Base-by-base conservation (phyloP, 2,329 filamentous ascomycete genomes). In the Trichoderma lentiforme region DNA sequence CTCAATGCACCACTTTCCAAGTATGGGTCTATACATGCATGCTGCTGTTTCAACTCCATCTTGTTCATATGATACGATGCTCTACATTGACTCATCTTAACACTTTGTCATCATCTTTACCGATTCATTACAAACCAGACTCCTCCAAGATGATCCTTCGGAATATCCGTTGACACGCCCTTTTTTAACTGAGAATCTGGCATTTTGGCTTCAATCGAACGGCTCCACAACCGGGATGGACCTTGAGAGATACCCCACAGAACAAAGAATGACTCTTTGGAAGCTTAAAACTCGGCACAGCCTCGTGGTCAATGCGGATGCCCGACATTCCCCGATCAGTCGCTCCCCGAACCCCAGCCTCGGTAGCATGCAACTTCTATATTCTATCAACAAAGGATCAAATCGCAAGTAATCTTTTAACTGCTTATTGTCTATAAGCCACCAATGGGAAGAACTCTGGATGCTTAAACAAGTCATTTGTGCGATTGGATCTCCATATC, bases 301-400 rank as follows among this genome's bases (percentile, higher is more conserved):
- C 65, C 65, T 58, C 34, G 64, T 58, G 47, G 21, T 57, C 43
- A 32, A 12, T 28, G 51, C 32, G 30, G 21, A 43, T 32, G 66
- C 28, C 66, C 66, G 66, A 70, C 28, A 70, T 58, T 70, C 66
- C 66, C 66, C 66, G 66, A 69, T 21, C 57, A 30, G 57, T 21
- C 18, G 57, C 57, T 60, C 18, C 57, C 57, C 57, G 57, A 21
- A 12, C n/a, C 18, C 11, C 18, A n/a, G 47, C 18, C 28, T 15
- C 28, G 64, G 36, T 43, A 39, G 18, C 15, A 11, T 15, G 51
- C 7, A 30, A 67, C 64, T 34, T 67, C 11, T 7, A 5, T 4
- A 39, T 2, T 36, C 28, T 6, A 39, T 43, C 18, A 11, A 11
- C 28, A 15, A 8, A 11, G 7, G 24, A 34, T 14, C 24, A 28